Percentiles rank a stretch among this genome's conserved stretches.
Evolutionary conservation across 108 stramenopile genomes (phyloP).

Genomic region (Fragilaria radians): DNA sequence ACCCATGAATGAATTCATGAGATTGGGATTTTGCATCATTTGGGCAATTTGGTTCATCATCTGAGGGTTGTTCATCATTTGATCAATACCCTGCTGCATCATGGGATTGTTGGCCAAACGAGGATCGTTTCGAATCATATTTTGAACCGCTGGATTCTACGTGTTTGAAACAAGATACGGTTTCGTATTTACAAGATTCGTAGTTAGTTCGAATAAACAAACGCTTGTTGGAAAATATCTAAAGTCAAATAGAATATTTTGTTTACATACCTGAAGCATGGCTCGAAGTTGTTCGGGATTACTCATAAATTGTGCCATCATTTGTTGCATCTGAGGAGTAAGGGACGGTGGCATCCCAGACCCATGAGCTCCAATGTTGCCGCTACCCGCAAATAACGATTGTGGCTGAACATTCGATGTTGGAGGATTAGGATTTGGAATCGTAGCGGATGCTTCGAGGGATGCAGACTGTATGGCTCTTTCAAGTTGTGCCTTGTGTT

Average conservation of each 20-base stretch:
- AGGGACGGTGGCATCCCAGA: slow-evolving; percentile 10
- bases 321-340: slow-evolving; percentile 19
- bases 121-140: slow-evolving; percentile 75
- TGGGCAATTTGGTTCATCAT: slow-evolving; percentile 55
- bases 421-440: neutral
- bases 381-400: neutral
- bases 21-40: slow-evolving; percentile 31
- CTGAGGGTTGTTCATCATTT: slow-evolving; percentile 52
- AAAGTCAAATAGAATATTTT: too few species aligned
- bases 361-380: neutral
- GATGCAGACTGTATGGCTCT: slow-evolving; percentile 15
- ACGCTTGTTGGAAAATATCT: too few species aligned
- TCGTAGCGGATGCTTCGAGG: slow-evolving; percentile 8
- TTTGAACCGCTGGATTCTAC: slow-evolving; percentile 74
- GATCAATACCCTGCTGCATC: slow-evolving; percentile 45
- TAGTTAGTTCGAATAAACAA: too few species aligned
- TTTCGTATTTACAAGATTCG: too few species aligned
- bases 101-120: slow-evolving; percentile 55
- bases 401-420: neutral
- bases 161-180: too few species aligned
- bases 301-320: slow-evolving; percentile 45
- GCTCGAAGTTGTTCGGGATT: slow-evolving; percentile 51
- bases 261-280: slow-evolving; percentile 61
- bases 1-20: slow-evolving; percentile 14
- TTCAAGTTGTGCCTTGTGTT: slow-evolving; percentile 31